These are phyloP conservation scores for Pittosporum tobira DNA, from an alignment of 129 eudicot genomes.

Conservation along the genomic window DNA sequence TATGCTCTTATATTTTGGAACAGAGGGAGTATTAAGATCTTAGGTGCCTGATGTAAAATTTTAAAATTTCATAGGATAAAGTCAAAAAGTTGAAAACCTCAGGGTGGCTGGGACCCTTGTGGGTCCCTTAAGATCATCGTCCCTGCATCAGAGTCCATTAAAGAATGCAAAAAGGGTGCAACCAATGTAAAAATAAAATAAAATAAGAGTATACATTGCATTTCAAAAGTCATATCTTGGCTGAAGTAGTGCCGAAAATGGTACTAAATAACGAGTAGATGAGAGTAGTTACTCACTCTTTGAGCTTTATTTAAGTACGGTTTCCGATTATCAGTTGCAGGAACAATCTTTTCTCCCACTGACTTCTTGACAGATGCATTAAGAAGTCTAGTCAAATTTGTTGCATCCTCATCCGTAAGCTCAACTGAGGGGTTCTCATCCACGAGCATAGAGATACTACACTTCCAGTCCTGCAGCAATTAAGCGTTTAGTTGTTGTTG, in stretches of 20 bases:
- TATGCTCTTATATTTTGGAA: no score
- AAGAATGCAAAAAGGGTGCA: constrained; percentile 3
- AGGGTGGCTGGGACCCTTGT: no score
- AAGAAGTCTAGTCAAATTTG: constrained; percentile 69
- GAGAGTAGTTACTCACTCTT: constrained; percentile 61
- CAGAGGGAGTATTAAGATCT: no score
- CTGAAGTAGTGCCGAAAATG: not conserved
- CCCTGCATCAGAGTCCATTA: not conserved
- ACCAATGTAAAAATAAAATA: not conserved
- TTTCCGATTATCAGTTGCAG: constrained; percentile 74
- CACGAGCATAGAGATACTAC: constrained; percentile 72
- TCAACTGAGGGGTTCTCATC: constrained; percentile 74
- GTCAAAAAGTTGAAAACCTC: no score
- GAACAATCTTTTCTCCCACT: constrained; percentile 91
- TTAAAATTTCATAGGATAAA: no score
- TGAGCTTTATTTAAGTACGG: constrained; percentile 70
- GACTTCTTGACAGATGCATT: constrained; percentile 82
- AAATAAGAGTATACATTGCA: not conserved
- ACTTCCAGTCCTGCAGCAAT: constrained; percentile 83
- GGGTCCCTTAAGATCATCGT: no score
- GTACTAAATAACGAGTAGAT: not conserved
- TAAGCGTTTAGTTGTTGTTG: not conserved
- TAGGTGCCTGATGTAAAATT: no score
- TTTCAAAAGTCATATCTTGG: not conserved
- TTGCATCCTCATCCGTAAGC: constrained; percentile 85